Conservation (phyloP, 2,329 filamentous ascomycete genomes). For the Dactylellina drechsleri region DNA sequence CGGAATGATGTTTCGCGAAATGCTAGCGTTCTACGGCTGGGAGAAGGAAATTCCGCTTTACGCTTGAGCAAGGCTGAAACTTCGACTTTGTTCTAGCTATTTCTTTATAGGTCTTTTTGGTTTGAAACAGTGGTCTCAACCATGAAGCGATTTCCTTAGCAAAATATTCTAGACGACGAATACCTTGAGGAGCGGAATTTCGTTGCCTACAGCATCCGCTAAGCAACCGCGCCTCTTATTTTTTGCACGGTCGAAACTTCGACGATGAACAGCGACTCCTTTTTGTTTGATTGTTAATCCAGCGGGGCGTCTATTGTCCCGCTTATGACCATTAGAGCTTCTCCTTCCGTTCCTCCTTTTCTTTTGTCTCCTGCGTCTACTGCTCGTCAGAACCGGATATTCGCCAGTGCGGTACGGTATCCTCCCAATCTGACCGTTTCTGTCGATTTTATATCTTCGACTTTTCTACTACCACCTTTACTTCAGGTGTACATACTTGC, state of each 20-base stretch:
- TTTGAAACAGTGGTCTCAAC: neutral
- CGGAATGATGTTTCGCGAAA: constrained; percentile 62
- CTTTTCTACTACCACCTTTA: constrained; percentile 37
- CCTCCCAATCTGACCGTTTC: neutral
- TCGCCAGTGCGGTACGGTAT: constrained; percentile 16
- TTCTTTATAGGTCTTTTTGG: neutral
- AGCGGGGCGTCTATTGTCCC: neutral
- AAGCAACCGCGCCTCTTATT: constrained; percentile 5
- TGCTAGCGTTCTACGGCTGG: constrained; percentile 58
- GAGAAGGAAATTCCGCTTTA: constrained; percentile 58
- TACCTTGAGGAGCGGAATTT: neutral
- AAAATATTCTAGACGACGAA: neutral
- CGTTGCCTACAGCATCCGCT: constrained; percentile 1
- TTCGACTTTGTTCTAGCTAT: neutral
- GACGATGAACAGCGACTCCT: constrained; percentile 36
- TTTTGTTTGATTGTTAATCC: constrained; percentile 20
- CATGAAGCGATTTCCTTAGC: neutral
- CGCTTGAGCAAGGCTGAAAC: constrained; percentile 42
- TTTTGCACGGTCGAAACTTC: neutral
- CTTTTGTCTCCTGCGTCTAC: neutral
- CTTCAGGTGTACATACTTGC: constrained; percentile 48
- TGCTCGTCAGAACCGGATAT: neutral
- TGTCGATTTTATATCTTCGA: neutral
- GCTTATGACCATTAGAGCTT: constrained; percentile 15
- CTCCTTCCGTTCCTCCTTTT: neutral